These are phyloP conservation scores for Aspergillus asperescens DNA, from an alignment of 495 filamentous ascomycete genomes.

Conservation along the genomic window DNA sequence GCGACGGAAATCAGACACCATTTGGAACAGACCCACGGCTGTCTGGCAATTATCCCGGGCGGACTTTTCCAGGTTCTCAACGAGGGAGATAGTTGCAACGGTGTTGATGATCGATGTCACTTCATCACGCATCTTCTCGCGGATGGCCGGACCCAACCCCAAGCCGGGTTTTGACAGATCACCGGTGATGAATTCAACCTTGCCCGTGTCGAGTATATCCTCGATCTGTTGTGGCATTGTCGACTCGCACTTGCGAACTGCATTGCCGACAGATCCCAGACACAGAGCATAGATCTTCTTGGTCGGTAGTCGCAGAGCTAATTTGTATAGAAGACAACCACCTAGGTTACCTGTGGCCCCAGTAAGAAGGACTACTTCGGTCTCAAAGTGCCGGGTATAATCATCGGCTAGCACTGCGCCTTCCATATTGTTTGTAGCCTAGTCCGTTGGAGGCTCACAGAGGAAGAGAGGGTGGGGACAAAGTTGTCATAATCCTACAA, in stretches of 20 bases:
- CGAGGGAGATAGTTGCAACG: slow-evolving; percentile 17
- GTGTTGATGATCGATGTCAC: slow-evolving; percentile 15
- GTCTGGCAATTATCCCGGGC: slow-evolving; percentile 15
- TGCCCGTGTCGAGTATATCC: slow-evolving; percentile 17
- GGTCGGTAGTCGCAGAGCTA: slow-evolving; percentile 17
- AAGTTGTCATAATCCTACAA: no score
- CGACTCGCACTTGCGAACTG: slow-evolving; percentile 15
- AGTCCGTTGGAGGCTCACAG: no score
- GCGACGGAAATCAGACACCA: slow-evolving; percentile 5
- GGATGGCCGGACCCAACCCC: slow-evolving; percentile 1
- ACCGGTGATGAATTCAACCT: slow-evolving; percentile 16
- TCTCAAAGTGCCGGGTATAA: slow-evolving; percentile 2
- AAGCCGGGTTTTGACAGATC: slow-evolving; percentile 15
- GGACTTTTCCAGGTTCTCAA: slow-evolving; percentile 1
- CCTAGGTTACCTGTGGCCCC: slow-evolving; percentile 23
- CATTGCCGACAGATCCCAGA: slow-evolving; percentile 7
- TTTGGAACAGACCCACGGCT: neutral
- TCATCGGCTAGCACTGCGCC: neutral
- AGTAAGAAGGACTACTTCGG: slow-evolving; percentile 22
- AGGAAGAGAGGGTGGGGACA: no score
- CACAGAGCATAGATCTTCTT: slow-evolving; percentile 17
- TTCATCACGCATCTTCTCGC: slow-evolving; percentile 8
- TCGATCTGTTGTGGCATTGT: slow-evolving; percentile 21
- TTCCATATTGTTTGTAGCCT: neutral
- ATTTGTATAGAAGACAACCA: slow-evolving; percentile 23